These are phyloP conservation scores for Phytopythium ostracodes DNA, from an alignment of 352 stramenopile genomes.

Conservation along the genomic window DNA sequence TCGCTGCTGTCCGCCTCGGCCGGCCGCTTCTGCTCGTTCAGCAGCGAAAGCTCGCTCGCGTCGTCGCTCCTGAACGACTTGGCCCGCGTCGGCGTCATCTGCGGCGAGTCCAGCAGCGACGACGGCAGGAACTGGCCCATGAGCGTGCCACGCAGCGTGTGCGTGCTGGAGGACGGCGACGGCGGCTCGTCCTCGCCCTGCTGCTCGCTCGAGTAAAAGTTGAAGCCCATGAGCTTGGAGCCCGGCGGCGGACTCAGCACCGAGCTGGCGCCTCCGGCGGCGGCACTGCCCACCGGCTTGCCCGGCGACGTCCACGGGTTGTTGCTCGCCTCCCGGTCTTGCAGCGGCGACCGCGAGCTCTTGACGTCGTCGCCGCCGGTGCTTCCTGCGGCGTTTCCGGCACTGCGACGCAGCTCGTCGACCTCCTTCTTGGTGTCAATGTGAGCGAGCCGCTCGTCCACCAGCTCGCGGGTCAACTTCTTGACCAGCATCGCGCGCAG, in stretches of 20 bases:
- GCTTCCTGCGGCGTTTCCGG: slow-evolving; percentile 9
- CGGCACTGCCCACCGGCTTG: slow-evolving; percentile 17
- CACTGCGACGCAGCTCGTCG: slow-evolving; percentile 36
- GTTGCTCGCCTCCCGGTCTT: slow-evolving; percentile 27
- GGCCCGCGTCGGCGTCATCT: slow-evolving; percentile 60
- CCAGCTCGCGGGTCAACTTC: slow-evolving; percentile 71
- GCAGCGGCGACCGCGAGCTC: slow-evolving; percentile 22
- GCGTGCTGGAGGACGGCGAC: slow-evolving; percentile 47
- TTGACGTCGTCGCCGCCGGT: slow-evolving; percentile 19
- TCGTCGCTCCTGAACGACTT: slow-evolving; percentile 20
- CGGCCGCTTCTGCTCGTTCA: slow-evolving; percentile 3
- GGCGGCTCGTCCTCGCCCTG: slow-evolving; percentile 47
- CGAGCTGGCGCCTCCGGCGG: slow-evolving; percentile 21
- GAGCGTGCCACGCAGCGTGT: slow-evolving; percentile 59
- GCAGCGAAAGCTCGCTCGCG: slow-evolving; percentile 9
- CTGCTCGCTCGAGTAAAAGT: slow-evolving; percentile 50
- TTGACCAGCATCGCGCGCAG: slow-evolving; percentile 51
- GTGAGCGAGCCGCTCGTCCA: slow-evolving; percentile 72
- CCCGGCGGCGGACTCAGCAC: slow-evolving; percentile 1
- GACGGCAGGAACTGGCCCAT: slow-evolving; percentile 82
- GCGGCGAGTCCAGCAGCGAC: slow-evolving; percentile 73
- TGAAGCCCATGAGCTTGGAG: slow-evolving; percentile 37
- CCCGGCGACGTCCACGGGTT: slow-evolving; percentile 50
- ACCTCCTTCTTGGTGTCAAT: slow-evolving; percentile 69
- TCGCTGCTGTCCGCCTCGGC: slow-evolving; percentile 12